These are phyloP conservation scores for Argentina anserina DNA, from an alignment of 306 rosid genomes.

Conservation along the genomic window DNA sequence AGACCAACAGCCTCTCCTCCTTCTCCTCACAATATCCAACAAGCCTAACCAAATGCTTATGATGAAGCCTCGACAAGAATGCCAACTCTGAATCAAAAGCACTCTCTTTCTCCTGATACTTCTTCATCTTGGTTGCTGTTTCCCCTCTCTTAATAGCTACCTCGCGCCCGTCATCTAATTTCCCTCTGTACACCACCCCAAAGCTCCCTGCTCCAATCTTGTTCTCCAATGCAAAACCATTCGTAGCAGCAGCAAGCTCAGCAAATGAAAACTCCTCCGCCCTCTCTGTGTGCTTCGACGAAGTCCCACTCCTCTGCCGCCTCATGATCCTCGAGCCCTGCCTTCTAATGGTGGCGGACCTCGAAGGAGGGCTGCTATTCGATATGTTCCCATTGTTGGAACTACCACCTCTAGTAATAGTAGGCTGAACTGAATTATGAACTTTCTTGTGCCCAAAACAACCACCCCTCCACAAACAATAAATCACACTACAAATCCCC, in stretches of 20 bases:
- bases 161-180: conserved; percentile 64
- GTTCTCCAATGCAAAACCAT: conserved; percentile 55
- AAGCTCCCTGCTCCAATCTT: conserved; percentile 86
- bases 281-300: conserved; percentile 71
- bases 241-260: conserved; percentile 70
- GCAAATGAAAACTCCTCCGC: conserved; percentile 73
- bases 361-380: conserved; percentile 50
- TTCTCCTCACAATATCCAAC: conserved; percentile 85
- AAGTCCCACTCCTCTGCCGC: conserved; percentile 91
- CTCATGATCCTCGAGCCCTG: conserved; percentile 77
- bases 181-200: conserved; percentile 81
- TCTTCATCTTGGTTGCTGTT: conserved; percentile 41
- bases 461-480: conserved; percentile 72
- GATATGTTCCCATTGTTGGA: conserved; percentile 49
- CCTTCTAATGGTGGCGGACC: conserved; percentile 56
- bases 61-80: conserved; percentile 83
- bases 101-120: conserved; percentile 77
- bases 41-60: conserved; percentile 82
- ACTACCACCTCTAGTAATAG: conserved; percentile 63
- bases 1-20: conserved; percentile 79
- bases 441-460: conserved; percentile 87
- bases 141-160: conserved; percentile 88
- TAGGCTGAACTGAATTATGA: conserved; percentile 88
- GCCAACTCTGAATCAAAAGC: conserved; percentile 90
- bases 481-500: conserved; percentile 61